A percentile compares a stretch with the other conserved stretches of the same genome.
Evolutionary conservation across 768 basidiomycete species (phyloP).

Genomic region (Mycena maculata): DNA sequence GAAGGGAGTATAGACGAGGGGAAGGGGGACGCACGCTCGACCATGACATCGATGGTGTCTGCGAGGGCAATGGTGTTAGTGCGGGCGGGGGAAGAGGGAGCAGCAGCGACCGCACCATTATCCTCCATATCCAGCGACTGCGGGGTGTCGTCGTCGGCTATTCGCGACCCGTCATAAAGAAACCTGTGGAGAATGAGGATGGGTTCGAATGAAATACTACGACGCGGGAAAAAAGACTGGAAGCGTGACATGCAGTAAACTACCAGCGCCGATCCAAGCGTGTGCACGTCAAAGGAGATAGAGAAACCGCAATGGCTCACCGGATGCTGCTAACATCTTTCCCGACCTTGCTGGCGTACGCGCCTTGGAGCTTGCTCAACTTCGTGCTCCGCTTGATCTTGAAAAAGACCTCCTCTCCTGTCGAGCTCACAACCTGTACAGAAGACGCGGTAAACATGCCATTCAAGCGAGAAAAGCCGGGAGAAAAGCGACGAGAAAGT

Average conservation of each 20-base stretch:
- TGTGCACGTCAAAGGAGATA: not conserved
- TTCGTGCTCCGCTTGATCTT: constrained; percentile 96
- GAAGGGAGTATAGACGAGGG: constrained; percentile 4
- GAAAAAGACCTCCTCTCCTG: constrained; percentile 93
- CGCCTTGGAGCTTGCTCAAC: constrained; percentile 91
- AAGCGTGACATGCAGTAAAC: not conserved
- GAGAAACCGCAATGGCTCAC: constrained; percentile 57
- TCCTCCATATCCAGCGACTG: constrained; percentile 88
- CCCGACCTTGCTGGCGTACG: constrained; percentile 93
- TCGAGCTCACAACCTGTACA: constrained; percentile 75
- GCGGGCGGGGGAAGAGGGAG: constrained; percentile 12
- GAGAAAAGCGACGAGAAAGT: too few species aligned
- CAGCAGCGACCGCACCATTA: constrained; percentile 64
- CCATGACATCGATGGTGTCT: constrained; percentile 97
- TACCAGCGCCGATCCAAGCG: constrained; percentile 14
- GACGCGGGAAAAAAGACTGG: not conserved
- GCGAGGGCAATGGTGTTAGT: constrained; percentile 30
- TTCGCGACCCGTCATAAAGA: constrained; percentile 89
- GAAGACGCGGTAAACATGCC: constrained; percentile 14
- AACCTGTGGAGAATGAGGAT: constrained; percentile 64
- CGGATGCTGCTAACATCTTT: constrained; percentile 90
- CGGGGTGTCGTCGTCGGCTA: constrained; percentile 92
- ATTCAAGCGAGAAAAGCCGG: not conserved
- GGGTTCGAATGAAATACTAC: constrained; percentile 1
- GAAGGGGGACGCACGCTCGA: constrained; percentile 79